Conservation (phyloP, 2,329 filamentous ascomycete genomes). For the Fusarium fracticaudum region DNA sequence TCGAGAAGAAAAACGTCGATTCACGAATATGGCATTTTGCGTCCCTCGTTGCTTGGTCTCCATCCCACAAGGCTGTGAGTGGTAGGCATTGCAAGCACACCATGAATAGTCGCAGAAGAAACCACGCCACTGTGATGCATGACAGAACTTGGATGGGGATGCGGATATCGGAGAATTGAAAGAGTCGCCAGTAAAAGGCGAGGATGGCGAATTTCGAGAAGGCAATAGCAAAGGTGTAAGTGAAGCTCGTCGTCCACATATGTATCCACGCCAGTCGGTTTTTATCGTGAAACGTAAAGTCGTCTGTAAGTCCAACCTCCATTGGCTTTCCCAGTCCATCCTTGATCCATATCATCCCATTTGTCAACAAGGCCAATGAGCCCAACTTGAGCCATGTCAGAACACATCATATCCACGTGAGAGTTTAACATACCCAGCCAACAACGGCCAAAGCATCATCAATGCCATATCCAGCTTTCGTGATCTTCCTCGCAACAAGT, state of each 20-base stretch:
- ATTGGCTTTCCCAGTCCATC: slow-evolving; percentile 32
- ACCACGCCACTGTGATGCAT: slow-evolving; percentile 38
- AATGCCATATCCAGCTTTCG: slow-evolving; percentile 36
- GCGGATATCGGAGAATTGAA: slow-evolving; percentile 42
- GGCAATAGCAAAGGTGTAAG: slow-evolving; percentile 43
- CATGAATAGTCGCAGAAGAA: slow-evolving; percentile 45
- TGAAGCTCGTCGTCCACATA: slow-evolving; percentile 42
- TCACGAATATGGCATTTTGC: slow-evolving; percentile 45
- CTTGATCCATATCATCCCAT: slow-evolving; percentile 29
- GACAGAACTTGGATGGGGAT: slow-evolving; percentile 43
- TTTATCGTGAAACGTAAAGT: slow-evolving; percentile 22
- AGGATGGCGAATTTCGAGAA: slow-evolving; percentile 45
- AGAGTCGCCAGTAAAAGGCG: slow-evolving; percentile 45
- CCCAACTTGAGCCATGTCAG: slow-evolving; percentile 18
- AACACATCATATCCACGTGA: background rate
- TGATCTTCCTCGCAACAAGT: slow-evolving; percentile 33
- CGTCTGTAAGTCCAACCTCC: slow-evolving; percentile 23
- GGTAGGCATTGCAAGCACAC: slow-evolving; percentile 48
- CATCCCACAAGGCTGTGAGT: slow-evolving; percentile 47
- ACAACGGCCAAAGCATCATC: slow-evolving; percentile 35
- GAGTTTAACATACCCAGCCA: slow-evolving; percentile 30
- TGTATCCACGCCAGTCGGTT: slow-evolving; percentile 31
- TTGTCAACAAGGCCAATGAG: slow-evolving; percentile 28
- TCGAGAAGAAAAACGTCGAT: slow-evolving; percentile 47
- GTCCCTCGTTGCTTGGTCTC: slow-evolving; percentile 30